Evolutionary conservation across 1,284 basidiomycete genomes (phyloP).

Genomic region (Schizophyllum amplum): DNA sequence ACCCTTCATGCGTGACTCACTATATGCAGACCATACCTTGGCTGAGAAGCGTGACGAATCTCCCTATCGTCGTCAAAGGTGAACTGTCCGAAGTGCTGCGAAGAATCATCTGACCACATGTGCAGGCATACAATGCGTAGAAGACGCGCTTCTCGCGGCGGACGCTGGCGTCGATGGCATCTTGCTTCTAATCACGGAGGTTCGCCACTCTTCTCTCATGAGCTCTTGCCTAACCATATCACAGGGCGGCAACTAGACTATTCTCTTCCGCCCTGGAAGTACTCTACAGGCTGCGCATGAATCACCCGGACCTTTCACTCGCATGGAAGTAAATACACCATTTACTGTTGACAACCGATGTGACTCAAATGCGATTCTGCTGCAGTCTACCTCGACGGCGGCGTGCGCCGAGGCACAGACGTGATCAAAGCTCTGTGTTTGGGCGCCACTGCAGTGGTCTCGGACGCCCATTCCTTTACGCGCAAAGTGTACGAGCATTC

Average conservation of each 20-base stretch:
- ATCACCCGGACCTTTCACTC: conserved; percentile 71
- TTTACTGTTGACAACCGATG: background rate
- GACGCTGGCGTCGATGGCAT: conserved; percentile 84
- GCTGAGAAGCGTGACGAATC: conserved; percentile 65
- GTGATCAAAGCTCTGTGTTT: conserved; percentile 88
- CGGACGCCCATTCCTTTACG: conserved; percentile 86
- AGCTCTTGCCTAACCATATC: conserved; percentile 8
- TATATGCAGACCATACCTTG: conserved; percentile 61
- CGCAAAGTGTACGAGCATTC: conserved; percentile 60
- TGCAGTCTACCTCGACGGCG: conserved; percentile 77
- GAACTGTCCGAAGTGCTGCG: no score
- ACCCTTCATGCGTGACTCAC: background rate
- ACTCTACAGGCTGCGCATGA: conserved; percentile 62
- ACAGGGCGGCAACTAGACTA: conserved; percentile 81
- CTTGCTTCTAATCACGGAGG: conserved; percentile 89
- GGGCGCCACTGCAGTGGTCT: conserved; percentile 84
- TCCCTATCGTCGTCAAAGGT: conserved; percentile 85
- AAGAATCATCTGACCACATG: no score
- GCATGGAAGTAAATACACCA: conserved; percentile 44
- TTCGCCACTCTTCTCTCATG: conserved; percentile 16
- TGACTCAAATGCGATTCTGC: background rate
- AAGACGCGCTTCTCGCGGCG: conserved; percentile 84
- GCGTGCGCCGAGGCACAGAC: conserved; percentile 32
- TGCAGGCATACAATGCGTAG: conserved; percentile 67
- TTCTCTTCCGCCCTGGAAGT: conserved; percentile 71